Evolutionary conservation across 768 basidiomycete genomes (phyloP), one percentile per base, ranked within the genome.

Genomic region (Lactarius trivialis): DNA sequence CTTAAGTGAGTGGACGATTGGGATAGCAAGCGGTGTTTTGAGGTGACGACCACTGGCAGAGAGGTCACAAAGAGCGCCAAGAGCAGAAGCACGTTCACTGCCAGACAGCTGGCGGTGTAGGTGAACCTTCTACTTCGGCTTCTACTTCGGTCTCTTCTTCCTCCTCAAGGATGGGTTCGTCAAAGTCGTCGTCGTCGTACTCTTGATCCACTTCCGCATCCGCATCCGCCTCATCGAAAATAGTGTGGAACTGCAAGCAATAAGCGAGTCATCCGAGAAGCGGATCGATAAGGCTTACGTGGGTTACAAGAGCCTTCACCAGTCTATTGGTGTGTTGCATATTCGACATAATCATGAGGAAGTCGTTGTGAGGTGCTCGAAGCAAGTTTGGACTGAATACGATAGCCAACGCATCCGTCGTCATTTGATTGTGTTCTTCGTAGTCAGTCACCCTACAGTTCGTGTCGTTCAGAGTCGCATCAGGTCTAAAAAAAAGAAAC

Each of bases 351-450:
- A 91, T 87, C 73, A 87, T 79, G 12, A 81, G 83, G 73, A 91
- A 87, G 70, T 90, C 86, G 63, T 88, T 89, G 69, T 87, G 84
- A 2, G 88, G 88, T 4, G 89, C 85, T 21, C 89, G 84, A 56
- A 91, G 71, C 52, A 92, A 73, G 70, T 90, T 91, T 7, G 89
- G 90, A 64, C 89, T 89, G 73, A 93, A 92, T 19, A 93, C 90
- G 56, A 92, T 91, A 0, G 92, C 86, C 3, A 94, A 78, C 7
- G 88, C 85, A 66, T 92, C 86, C 1, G 89, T 85, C 2, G 88
- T 90, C 92, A 94, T 94, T 63, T 93, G 91, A 68, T 93, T 94
- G 54, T 85, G 81, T 61, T 93, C 91, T 70, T 93, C 91, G 73
- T 81, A 90, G 70, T 93, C 90, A 4, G 90, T 89, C n/a, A 93